Evolutionary conservation across 352 stramenopile species (phyloP).

Genomic region (Phytophthora sp.): DNA sequence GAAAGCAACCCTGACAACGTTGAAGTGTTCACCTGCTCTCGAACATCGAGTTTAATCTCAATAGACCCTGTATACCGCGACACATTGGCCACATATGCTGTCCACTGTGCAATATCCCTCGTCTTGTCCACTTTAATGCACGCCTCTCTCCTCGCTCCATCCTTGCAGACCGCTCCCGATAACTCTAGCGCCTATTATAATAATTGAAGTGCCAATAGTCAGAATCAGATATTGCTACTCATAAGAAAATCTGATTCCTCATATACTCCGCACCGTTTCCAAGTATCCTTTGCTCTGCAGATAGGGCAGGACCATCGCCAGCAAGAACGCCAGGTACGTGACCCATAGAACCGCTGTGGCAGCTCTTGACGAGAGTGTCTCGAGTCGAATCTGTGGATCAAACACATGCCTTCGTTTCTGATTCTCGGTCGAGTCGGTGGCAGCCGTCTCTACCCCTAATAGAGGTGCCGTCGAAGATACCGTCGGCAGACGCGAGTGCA

Average conservation of each 20-base stretch:
- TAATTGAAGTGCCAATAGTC: conserved; percentile 20
- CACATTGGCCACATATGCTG: conserved; percentile 75
- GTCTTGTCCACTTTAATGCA: conserved; percentile 75
- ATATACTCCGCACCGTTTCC: conserved; percentile 46
- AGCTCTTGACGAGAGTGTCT: conserved; percentile 80
- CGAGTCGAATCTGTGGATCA: conserved; percentile 73
- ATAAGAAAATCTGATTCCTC: not conserved
- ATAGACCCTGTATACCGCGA: conserved; percentile 71
- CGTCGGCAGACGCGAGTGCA: conserved; percentile 61
- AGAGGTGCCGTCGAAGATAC: conserved; percentile 37
- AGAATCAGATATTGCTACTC: conserved; percentile 19
- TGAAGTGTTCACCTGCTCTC: conserved; percentile 54
- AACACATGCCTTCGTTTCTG: conserved; percentile 38
- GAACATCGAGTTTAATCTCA: conserved; percentile 59
- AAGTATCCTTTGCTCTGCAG: conserved; percentile 79
- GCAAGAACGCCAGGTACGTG: conserved; percentile 78
- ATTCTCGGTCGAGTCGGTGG: conserved; percentile 23
- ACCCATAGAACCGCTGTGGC: conserved; percentile 74
- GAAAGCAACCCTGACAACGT: conserved; percentile 9
- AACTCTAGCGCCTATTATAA: conserved; percentile 64
- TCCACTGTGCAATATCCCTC: conserved; percentile 59
- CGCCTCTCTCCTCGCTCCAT: conserved; percentile 31
- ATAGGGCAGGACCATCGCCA: conserved; percentile 76
- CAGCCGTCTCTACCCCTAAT: conserved; percentile 19
- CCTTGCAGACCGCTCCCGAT: conserved; percentile 58